Evolutionary conservation across 2,329 filamentous ascomycete genomes (phyloP).

Genomic region (Aspergillus piperis): DNA sequence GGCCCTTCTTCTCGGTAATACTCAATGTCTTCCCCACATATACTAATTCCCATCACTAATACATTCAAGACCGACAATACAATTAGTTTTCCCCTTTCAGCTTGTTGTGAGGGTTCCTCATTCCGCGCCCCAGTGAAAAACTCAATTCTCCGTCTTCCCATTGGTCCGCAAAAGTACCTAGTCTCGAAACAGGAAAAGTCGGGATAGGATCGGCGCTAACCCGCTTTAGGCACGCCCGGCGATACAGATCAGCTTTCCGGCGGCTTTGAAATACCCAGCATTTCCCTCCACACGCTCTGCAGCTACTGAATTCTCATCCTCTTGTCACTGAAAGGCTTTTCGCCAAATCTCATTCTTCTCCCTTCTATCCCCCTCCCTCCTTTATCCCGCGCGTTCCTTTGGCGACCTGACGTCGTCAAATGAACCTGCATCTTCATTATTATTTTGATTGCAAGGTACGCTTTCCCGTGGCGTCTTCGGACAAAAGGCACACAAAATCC

Average conservation of each 20-base stretch:
- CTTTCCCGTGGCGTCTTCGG: background rate
- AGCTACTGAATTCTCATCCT: conserved; percentile 9
- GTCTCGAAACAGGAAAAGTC: conserved; percentile 10
- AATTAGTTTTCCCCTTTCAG: background rate
- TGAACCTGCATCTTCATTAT: conserved; percentile 86
- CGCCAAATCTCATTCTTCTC: background rate
- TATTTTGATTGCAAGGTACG: conserved; percentile 66
- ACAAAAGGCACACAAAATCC: background rate
- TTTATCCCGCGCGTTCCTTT: conserved; percentile 75
- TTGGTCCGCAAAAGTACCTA: conserved; percentile 12
- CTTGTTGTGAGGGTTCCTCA: background rate
- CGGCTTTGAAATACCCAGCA: conserved; percentile 20
- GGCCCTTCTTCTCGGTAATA: background rate
- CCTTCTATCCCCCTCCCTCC: conserved; percentile 9
- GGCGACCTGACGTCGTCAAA: conserved; percentile 87
- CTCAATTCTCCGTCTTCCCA: background rate
- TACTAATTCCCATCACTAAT: background rate
- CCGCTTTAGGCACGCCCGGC: conserved; percentile 12
- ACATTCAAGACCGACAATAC: background rate
- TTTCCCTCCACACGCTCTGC: conserved; percentile 11
- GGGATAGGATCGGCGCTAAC: conserved; percentile 21
- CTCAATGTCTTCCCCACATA: background rate
- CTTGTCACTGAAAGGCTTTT: background rate
- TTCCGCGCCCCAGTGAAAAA: background rate
- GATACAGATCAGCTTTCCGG: conserved; percentile 19